Base-by-base conservation (phyloP, 768 basidiomycete species). In the Boletus sp. region DNA sequence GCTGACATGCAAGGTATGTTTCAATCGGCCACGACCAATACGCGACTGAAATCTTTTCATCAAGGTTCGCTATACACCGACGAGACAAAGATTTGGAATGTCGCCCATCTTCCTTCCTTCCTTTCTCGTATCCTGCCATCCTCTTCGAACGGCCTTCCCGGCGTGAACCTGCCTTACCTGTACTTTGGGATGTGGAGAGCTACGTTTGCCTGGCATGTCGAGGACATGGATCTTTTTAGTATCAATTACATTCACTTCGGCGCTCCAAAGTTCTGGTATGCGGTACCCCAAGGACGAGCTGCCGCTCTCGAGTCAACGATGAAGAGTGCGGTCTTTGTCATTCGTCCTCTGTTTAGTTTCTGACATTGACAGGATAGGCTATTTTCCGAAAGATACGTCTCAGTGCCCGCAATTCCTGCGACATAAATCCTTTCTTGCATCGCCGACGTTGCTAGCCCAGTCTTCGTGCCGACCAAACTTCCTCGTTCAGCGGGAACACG, bases 141-240 rank as follows among this genome's bases (percentile, higher is more conserved):
- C 13, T 78, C 84, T 7, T 74, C 77, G 37, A 81, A 86, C 49
- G 82, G 86, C 38, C 75, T 99, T 27, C 95, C 96, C 1, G 97
- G 97, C 9, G 97, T 99, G 45, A 98, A 98, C 66, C 88, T 93
- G 3, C 96, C 96, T 0, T 98, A 98, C 69, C 81, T 98, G 2
- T 98, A 98, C 72, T 98, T 95, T 68, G 97, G 97, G 59, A 98
- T 98, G 95, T 99, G 97, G 97, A 80, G 94, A 47, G 96, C 96
- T 23, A 93, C 93, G 0, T 98, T 98, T 72, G 92, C 94, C 0
- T 99, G 97, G 96, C 97, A 99, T 64, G 97, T 99, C 45, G 97
- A 99, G 71, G 97, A 99, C 71, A 97, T 98, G 91, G 97, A 99
- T 66, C 79, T 99, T 1, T 98, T 96, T 73, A 95, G 93, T 53